A percentile compares a stretch with the other conserved stretches of the same genome.
phyloP scores from a whole-genome alignment of 2,329 filamentous ascomycete species.

The Cladophialophora psammophila region DNA sequence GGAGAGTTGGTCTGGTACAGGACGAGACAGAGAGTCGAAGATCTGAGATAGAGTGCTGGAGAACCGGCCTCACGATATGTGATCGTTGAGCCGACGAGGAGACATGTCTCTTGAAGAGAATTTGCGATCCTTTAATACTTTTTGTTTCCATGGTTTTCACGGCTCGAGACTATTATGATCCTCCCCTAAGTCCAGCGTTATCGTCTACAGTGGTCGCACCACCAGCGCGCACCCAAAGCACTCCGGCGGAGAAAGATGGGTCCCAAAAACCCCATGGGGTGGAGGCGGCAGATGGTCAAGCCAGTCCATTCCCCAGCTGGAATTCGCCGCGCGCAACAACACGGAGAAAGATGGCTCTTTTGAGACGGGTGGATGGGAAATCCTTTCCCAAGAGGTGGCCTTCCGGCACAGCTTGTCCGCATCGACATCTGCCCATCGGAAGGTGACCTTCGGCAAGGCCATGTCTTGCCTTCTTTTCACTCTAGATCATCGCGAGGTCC shows the following conservation, averaged over 20 bases:
- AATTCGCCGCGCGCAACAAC: background rate
- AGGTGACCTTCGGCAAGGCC: background rate
- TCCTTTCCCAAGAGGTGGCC: background rate
- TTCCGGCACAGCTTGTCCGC: background rate
- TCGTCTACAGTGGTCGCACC: background rate
- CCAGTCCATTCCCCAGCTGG: background rate
- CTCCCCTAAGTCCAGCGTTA: background rate
- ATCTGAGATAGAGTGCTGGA: background rate
- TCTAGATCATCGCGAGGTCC: background rate
- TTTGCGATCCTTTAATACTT: background rate
- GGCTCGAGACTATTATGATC: background rate
- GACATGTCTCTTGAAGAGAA: background rate
- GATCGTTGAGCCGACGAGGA: background rate
- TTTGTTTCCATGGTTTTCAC: background rate
- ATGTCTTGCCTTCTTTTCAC: background rate
- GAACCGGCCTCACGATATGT: background rate
- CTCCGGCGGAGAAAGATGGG: background rate
- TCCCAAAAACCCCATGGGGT: slow-evolving; percentile 8
- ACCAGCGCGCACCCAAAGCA: background rate
- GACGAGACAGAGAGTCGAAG: background rate
- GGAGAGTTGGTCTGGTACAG: background rate
- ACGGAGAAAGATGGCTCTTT: slow-evolving; percentile 19
- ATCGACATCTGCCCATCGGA: background rate
- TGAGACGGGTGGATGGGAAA: background rate
- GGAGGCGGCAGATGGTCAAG: background rate